These are phyloP conservation scores for Leucosporidium scottii DNA, from an alignment of 768 basidiomycete genomes.

Conservation along the genomic window DNA sequence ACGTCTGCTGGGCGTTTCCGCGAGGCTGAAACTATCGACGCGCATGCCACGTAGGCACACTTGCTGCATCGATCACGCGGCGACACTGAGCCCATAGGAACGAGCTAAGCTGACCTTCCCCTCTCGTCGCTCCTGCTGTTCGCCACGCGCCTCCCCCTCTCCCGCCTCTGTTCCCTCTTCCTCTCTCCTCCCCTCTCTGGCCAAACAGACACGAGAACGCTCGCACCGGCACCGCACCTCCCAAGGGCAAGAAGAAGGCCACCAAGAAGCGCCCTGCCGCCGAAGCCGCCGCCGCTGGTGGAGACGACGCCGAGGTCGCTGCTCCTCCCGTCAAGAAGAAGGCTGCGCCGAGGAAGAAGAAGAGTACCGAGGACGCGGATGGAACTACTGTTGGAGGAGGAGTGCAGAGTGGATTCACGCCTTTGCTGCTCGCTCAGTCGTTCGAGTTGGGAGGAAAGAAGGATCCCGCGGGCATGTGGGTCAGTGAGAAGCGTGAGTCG, in stretches of 20 bases:
- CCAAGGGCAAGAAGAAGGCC: neutral
- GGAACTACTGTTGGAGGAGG: neutral
- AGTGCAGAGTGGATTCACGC: no score
- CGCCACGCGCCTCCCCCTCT: no score
- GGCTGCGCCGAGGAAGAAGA: neutral
- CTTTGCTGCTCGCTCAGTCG: slow-evolving; percentile 22
- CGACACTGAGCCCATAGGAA: no score
- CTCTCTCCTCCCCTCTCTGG: neutral
- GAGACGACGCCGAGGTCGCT: neutral
- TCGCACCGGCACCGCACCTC: neutral
- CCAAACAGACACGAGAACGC: slow-evolving; percentile 13
- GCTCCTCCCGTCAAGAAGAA: neutral
- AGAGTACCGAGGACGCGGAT: neutral
- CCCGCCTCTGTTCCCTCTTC: neutral
- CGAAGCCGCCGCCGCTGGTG: neutral
- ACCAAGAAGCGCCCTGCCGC: slow-evolving; percentile 14
- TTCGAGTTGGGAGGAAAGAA: slow-evolving; percentile 24
- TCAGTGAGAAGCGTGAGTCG: slow-evolving; percentile 32
- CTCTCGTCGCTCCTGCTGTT: no score
- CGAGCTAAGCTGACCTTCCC: no score
- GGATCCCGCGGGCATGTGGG: slow-evolving; percentile 28
- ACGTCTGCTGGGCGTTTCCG: no score
- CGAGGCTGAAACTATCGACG: no score
- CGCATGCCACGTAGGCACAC: no score
- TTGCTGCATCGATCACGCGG: no score